Percentiles rank a stretch among this genome's conserved stretches.
phyloP scores from a whole-genome alignment of 148 eudicot genomes.

The Silene conica region DNA sequence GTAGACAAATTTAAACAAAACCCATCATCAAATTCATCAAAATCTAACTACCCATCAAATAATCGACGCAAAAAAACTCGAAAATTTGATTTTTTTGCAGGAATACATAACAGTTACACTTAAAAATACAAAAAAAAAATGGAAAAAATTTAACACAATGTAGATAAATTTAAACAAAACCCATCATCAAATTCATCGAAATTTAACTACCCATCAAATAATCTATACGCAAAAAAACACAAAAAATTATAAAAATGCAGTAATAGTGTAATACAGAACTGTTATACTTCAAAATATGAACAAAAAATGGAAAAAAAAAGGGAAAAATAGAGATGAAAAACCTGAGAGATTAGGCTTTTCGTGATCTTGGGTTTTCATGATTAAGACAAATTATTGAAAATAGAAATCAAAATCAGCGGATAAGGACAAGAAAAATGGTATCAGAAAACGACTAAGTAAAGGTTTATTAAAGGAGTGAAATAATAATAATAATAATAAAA shows the following conservation, averaged over 20 bases:
- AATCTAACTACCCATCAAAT: background rate
- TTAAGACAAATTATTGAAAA: constrained; percentile 9
- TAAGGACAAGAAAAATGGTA: constrained; percentile 3
- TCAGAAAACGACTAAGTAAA: background rate
- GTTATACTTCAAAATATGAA: background rate
- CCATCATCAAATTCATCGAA: too few relatives aligned
- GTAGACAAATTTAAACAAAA: background rate
- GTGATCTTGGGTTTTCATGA: constrained; percentile 42
- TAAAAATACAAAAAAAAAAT: background rate
- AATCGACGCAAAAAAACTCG: background rate
- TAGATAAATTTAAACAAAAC: too few relatives aligned
- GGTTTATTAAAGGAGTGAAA: background rate
- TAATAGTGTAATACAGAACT: background rate
- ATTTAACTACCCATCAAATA: too few relatives aligned
- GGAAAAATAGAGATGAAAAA: constrained; percentile 11
- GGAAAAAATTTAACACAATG: too few relatives aligned
- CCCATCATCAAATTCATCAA: constrained; percentile 2
- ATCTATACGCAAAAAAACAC: too few relatives aligned
- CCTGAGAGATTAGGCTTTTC: constrained; percentile 31
- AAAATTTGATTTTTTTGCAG: too few relatives aligned
- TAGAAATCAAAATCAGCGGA: constrained; percentile 1
- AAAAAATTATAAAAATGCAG: too few relatives aligned
- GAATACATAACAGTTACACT: background rate
- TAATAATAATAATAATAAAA: too few relatives aligned
- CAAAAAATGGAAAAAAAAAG: background rate